Evolutionary conservation across 495 filamentous ascomycete genomes (phyloP), one percentile per base, ranked within the genome.

Genomic region (Xylaria scruposa): DNA sequence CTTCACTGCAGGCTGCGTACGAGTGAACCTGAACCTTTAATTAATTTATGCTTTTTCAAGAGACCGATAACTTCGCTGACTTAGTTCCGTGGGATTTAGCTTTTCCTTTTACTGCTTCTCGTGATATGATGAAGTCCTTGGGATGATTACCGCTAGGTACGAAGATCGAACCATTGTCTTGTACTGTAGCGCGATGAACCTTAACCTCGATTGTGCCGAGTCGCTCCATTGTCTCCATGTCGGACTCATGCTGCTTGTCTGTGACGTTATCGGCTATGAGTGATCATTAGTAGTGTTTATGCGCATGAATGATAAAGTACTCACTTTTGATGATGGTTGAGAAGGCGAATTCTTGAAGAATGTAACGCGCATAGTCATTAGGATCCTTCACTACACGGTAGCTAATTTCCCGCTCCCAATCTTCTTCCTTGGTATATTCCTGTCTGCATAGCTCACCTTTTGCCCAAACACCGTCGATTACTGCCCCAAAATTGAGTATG

Each of bases 401-500:
- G 13, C 24, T 42, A 3, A 65, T 49, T 0, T 47, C 62, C 15
- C 40, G 21, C 62, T 65, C 62, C 62, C 62, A 65, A 3, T 46
- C 38, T 15, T 46, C 62, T 29, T 46, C 21, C 4, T 31, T n/a
- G n/a, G 38, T 46, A 49, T 65, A 12, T 38, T 38, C 42, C 66
- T 49, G 40, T 36, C 19, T 15, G 15, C 66, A 53, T 8, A 60
- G 15, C 19, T 60, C 53, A 44, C 31, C n/a, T 59, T 29, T 53
- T 21, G 31, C 67, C 67, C 67, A 58, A 49, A 44, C 19, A 7
- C 59, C 68, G n/a, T 70, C 68, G 5, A 70, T 49, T 6, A 67
- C 26, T 13, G 47, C 58, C 4, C 1, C 26, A 4, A 70, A 21
- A 0, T 44, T 47, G 58, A 70, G 68, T 4, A 15, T 4, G 42